Conservation (phyloP, 352 stramenopile genomes). For the Pythium brachiatum region DNA sequence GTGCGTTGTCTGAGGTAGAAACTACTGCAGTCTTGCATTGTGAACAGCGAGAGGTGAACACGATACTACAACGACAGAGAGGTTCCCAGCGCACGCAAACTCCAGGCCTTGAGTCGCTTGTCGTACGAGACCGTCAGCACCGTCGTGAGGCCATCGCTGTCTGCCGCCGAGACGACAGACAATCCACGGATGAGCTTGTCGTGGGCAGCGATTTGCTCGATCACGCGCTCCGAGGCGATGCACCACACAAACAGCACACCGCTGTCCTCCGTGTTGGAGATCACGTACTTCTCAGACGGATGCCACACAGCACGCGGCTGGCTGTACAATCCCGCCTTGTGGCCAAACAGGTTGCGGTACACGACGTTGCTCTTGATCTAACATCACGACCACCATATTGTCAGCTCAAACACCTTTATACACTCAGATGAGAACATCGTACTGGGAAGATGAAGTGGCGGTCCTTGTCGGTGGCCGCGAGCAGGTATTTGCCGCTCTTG, state of each 20-base stretch:
- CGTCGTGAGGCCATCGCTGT: neutral
- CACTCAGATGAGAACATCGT: too few relatives aligned
- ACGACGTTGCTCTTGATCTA: conserved; percentile 65
- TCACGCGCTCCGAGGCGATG: conserved; percentile 70
- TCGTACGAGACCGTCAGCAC: conserved; percentile 81
- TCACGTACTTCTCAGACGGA: conserved; percentile 78
- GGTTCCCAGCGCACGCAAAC: conserved; percentile 1
- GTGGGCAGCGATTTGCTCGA: conserved; percentile 67
- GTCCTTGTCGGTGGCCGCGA: conserved; percentile 79
- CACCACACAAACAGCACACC: conserved; percentile 68
- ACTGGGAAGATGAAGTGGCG: conserved; percentile 80
- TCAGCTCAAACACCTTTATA: too few relatives aligned
- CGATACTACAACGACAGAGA: neutral
- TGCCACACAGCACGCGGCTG: conserved; percentile 74
- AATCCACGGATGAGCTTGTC: conserved; percentile 66
- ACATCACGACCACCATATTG: neutral
- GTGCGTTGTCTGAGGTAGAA: neutral
- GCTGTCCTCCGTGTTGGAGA: conserved; percentile 79
- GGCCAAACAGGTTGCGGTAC: conserved; percentile 76
- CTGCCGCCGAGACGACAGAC: neutral
- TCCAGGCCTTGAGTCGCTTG: conserved; percentile 72
- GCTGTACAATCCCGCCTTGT: conserved; percentile 82
- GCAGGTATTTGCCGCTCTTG: conserved; percentile 66
- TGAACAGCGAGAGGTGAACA: too few relatives aligned
- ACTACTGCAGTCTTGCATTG: too few relatives aligned